These are phyloP conservation scores for Staphylotrichum longicolle DNA, from an alignment of 495 filamentous ascomycete species.

Conservation along the genomic window DNA sequence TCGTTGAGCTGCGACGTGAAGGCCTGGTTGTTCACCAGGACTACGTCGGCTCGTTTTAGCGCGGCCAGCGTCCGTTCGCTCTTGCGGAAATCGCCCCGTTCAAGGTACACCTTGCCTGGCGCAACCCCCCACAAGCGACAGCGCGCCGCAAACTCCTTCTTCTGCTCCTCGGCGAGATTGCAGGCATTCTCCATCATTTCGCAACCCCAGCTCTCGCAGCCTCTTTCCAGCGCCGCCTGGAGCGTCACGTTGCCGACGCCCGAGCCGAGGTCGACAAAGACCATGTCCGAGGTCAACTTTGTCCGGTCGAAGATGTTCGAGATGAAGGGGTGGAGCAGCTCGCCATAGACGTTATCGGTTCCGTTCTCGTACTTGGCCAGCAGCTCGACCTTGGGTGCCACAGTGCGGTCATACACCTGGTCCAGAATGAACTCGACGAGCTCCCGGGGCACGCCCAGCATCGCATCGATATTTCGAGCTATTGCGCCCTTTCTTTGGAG, in stretches of 20 bases:
- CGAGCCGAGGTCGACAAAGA: conserved; percentile 92
- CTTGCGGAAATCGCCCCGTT: conserved; percentile 80
- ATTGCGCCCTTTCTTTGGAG: conserved; percentile 64
- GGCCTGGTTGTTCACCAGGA: conserved; percentile 96
- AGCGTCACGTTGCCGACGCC: conserved; percentile 94
- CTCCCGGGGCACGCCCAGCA: conserved; percentile 61
- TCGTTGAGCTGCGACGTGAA: conserved; percentile 86
- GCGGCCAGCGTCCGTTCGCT: conserved; percentile 66
- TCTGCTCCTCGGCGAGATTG: conserved; percentile 79
- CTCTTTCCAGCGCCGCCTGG: conserved; percentile 89
- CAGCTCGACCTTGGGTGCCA: conserved; percentile 79
- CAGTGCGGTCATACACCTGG: conserved; percentile 88
- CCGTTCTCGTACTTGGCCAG: conserved; percentile 82
- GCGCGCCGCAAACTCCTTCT: conserved; percentile 78
- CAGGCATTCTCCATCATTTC: conserved; percentile 90
- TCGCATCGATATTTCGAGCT: conserved; percentile 62
- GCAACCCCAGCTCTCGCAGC: conserved; percentile 93
- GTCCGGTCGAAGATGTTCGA: conserved; percentile 77
- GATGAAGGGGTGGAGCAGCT: conserved; percentile 81
- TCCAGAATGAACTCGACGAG: conserved; percentile 78
- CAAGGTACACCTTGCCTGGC: conserved; percentile 73
- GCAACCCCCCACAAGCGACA: conserved; percentile 87
- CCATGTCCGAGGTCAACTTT: conserved; percentile 68
- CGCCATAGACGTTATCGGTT: conserved; percentile 89
- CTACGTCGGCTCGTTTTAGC: conserved; percentile 80